Evolutionary conservation across 129 eudicot species (phyloP).

Genomic region (Mikania micrantha): DNA sequence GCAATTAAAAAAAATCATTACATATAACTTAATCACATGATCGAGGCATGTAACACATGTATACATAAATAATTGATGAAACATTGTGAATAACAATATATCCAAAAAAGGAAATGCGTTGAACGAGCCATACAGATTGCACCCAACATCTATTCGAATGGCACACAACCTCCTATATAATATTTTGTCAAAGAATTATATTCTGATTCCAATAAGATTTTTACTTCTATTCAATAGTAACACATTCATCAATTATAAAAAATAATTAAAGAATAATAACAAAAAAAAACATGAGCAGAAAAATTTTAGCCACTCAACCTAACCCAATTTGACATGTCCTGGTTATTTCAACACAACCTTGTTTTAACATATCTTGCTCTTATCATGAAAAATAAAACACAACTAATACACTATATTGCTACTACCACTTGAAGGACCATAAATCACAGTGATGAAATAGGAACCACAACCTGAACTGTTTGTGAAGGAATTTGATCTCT

Average conservation of each 20-base stretch:
- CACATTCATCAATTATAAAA: neutral
- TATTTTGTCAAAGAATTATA: neutral
- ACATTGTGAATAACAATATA: neutral
- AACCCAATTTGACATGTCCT: neutral
- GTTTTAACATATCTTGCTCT: neutral
- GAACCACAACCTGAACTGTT: constrained; percentile 59
- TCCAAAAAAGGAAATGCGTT: neutral
- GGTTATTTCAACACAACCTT: neutral
- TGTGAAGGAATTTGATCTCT: constrained; percentile 72
- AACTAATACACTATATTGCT: neutral
- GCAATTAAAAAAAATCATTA: neutral
- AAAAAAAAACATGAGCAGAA: neutral
- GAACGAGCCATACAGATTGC: neutral
- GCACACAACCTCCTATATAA: neutral
- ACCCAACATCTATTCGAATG: neutral
- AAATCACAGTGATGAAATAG: constrained; percentile 1
- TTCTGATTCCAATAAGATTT: neutral
- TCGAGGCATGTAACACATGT: neutral
- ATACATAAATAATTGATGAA: neutral
- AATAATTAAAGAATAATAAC: too few species aligned
- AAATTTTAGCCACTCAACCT: neutral
- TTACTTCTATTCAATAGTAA: neutral
- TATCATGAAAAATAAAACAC: neutral
- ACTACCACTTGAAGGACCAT: neutral
- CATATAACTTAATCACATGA: neutral